Conservation (phyloP, 495 filamentous ascomycete species). For the Trichoderma reesei region DNA sequence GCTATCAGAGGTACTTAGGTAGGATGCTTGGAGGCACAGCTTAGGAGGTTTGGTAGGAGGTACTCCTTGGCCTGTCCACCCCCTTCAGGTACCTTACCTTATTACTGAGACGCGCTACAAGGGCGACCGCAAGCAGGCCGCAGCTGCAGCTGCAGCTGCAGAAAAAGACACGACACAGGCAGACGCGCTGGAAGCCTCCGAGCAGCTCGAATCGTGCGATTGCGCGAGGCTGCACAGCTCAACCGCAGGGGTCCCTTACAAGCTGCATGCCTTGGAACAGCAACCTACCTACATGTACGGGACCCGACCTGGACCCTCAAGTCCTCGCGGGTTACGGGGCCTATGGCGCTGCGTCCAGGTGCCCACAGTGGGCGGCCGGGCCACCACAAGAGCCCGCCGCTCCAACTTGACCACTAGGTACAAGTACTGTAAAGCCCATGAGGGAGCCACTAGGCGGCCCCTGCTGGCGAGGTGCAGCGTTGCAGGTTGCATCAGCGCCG, state of each 20-base stretch:
- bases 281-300: neutral
- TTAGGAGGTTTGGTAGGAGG: no score
- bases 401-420: neutral
- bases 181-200: neutral
- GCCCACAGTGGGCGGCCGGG: conserved; percentile 1
- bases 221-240: conserved; percentile 5
- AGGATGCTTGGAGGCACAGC: no score
- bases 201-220: conserved; percentile 1
- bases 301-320: no score
- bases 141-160: neutral
- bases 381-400: neutral
- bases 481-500: conserved; percentile 7
- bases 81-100: no score
- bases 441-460: neutral
- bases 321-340: neutral
- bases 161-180: neutral
- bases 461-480: neutral
- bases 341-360: neutral
- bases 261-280: conserved; percentile 1
- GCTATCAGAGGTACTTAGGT: neutral
- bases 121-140: neutral
- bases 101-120: no score
- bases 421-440: neutral
- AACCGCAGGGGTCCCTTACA: neutral
- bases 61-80: no score